These are phyloP conservation scores for Talaromyces sp. DNA, from an alignment of 2,329 filamentous ascomycete genomes.

Conservation along the genomic window DNA sequence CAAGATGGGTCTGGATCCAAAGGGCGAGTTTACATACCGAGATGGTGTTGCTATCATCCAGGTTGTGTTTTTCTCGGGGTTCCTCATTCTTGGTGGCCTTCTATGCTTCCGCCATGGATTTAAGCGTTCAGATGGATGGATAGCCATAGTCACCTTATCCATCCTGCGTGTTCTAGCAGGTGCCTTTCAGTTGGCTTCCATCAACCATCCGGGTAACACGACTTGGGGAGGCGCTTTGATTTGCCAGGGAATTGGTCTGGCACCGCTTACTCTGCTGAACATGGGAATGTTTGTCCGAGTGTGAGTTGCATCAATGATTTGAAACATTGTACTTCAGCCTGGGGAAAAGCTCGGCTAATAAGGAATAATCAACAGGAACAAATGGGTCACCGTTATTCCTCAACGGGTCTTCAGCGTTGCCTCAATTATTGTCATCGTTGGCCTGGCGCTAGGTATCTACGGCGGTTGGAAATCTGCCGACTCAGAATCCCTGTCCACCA, in stretches of 20 bases:
- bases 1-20: neutral
- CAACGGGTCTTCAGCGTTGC: neutral
- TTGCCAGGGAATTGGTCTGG: constrained; percentile 1
- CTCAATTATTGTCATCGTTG: neutral
- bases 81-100: neutral
- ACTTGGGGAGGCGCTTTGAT: neutral
- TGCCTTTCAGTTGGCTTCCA: neutral
- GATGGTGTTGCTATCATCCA: constrained; percentile 2
- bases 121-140: neutral
- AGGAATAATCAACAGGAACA: neutral
- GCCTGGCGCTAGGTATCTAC: neutral
- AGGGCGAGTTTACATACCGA: neutral
- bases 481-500: neutral
- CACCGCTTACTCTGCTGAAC: neutral
- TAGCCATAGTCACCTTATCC: neutral
- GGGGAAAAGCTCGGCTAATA: neutral
- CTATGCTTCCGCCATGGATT: neutral
- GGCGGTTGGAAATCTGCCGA: neutral
- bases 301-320: neutral
- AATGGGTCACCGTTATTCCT: neutral
- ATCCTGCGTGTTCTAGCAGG: neutral
- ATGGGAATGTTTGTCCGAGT: neutral
- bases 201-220: neutral
- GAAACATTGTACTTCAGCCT: no score
- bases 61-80: neutral